Evolutionary conservation across 1,284 basidiomycete species (phyloP), one percentile per base, ranked within the genome.

Genomic region (Fomitiporia mediterranea): DNA sequence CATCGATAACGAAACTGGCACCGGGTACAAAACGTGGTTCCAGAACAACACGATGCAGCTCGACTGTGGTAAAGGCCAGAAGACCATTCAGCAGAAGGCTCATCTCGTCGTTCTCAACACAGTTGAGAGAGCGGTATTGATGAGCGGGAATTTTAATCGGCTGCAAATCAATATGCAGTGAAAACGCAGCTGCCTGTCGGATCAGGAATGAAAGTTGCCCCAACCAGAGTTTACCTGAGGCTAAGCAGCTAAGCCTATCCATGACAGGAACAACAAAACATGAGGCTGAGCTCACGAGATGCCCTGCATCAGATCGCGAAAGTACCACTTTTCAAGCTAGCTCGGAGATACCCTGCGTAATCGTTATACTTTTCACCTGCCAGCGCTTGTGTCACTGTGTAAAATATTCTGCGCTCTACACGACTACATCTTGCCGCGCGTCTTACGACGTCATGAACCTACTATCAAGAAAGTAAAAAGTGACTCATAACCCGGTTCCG

Each of bases 381-480:
- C 27, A 30, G 15, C 23, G 21, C 23, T 11, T 15, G 9, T 15
- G 9, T 8, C 17, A 15, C 2, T 43, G 42, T 15, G 39, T 42
- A 13, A 39, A 39, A 13, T 19, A n/a, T 39, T 4, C 30, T 30
- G 44, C 44, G 25, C 44, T 46, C 9, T n/a, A 30, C 44, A 3
- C 7, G 11, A 28, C 23, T 30, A 2, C 44, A 30, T 25, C 25
- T n/a, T 46, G 8, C 25, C 25, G 23, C 25, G 27, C 44, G 15
- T 46, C 44, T 46, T 28, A 28, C 23, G 15, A 46, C 47, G 47
- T 49, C 35, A 49, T 49, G n/a, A n/a, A n/a, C n/a, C n/a, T n/a
- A n/a, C n/a, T n/a, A n/a, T n/a, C n/a, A n/a, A n/a, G n/a, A n/a
- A n/a, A n/a, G n/a, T n/a, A n/a, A n/a, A n/a, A n/a, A n/a, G n/a